These are phyloP conservation scores for Eimeria praecox DNA, from an alignment of 169 alveolate species.

Conservation along the genomic window DNA sequence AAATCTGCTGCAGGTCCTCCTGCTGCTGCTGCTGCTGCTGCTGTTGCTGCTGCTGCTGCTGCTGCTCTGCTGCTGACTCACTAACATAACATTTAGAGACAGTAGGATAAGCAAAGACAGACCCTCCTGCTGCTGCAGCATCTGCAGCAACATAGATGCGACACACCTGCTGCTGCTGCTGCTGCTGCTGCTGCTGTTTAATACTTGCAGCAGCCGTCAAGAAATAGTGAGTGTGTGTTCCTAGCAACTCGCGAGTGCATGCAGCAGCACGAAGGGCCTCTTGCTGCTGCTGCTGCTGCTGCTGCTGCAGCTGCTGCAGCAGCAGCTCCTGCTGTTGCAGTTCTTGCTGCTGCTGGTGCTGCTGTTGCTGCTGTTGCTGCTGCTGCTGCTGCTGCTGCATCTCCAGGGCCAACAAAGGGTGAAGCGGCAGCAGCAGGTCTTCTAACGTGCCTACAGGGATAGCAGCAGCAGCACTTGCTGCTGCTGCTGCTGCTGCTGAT, in stretches of 20 bases:
- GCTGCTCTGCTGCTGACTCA: too few species aligned
- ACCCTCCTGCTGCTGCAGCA: background rate
- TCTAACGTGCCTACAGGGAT: constrained; percentile 2
- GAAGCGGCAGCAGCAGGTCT: background rate
- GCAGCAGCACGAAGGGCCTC: constrained; percentile 21
- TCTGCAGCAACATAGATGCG: constrained; percentile 24
- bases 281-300: background rate
- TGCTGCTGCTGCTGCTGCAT: background rate
- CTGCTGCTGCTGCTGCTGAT: constrained; percentile 50
- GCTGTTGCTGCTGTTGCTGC: background rate
- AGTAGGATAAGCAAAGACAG: background rate
- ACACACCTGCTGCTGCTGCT: constrained; percentile 23
- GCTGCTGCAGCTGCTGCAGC: background rate
- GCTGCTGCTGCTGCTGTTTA: constrained; percentile 9
- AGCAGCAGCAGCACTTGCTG: constrained; percentile 32
- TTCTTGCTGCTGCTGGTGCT: constrained; percentile 4
- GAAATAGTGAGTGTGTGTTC: constrained; percentile 24
- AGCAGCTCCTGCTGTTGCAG: background rate
- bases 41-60: too few species aligned
- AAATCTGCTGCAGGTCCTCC: background rate
- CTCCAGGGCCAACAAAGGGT: constrained; percentile 17
- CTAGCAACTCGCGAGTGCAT: constrained; percentile 42
- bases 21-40: background rate
- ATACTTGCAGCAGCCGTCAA: background rate
- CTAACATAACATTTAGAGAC: background rate